These are phyloP conservation scores for Calonectria leucothoes DNA, from an alignment of 2,329 filamentous ascomycete species.

Conservation along the genomic window DNA sequence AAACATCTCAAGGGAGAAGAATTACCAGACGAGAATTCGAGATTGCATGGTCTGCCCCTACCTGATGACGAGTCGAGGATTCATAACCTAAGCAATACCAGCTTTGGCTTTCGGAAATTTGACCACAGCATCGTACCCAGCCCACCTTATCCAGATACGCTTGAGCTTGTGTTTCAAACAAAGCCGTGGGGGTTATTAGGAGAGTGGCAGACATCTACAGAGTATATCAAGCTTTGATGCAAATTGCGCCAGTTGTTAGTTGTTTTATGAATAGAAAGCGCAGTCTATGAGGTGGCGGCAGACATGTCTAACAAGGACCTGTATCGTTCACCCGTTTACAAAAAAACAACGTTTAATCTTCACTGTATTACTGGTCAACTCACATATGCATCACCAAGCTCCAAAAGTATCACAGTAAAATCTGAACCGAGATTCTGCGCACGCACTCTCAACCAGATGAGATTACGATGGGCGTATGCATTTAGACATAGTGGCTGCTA, in stretches of 20 bases:
- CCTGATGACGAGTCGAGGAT: background rate
- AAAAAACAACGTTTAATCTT: background rate
- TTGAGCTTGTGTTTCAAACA: background rate
- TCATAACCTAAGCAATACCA: background rate
- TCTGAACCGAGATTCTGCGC: background rate
- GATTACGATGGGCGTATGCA: too few relatives aligned
- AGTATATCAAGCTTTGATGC: constrained; percentile 10
- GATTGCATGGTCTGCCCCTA: background rate
- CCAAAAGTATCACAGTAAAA: background rate
- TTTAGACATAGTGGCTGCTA: too few relatives aligned
- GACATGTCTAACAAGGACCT: background rate
- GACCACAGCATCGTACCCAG: background rate
- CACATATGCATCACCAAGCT: background rate
- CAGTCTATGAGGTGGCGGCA: background rate
- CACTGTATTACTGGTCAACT: background rate
- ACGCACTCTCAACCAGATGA: too few relatives aligned
- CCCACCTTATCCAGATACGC: background rate
- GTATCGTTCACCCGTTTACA: background rate
- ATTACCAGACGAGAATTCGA: constrained; percentile 6
- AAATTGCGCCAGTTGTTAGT: background rate
- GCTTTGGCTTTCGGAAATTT: background rate
- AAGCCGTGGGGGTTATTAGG: constrained; percentile 9
- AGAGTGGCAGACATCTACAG: background rate
- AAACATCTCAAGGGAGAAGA: background rate
- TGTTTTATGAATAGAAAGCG: background rate